Conservation (phyloP, 1,284 basidiomycete genomes). For the Trametes pubescens region DNA sequence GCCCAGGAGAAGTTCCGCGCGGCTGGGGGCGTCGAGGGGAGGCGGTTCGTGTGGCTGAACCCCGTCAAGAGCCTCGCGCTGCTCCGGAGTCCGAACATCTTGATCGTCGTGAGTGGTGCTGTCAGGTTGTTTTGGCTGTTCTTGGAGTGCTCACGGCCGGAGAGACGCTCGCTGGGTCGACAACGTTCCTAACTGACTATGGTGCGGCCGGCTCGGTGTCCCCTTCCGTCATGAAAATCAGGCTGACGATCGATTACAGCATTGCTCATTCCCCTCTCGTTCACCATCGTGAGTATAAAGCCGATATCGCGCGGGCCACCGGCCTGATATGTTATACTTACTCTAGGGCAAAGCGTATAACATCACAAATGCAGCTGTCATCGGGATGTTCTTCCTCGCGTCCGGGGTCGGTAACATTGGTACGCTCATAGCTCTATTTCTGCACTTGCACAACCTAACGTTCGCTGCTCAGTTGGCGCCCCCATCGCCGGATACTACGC, state of each 20-base stretch:
- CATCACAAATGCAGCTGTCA: slow-evolving; percentile 63
- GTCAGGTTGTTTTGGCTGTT: background rate
- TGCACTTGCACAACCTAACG: background rate
- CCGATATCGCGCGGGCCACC: background rate
- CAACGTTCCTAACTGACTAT: slow-evolving; percentile 54
- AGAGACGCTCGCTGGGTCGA: slow-evolving; percentile 51
- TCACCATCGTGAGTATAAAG: slow-evolving; percentile 45
- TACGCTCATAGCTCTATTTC: slow-evolving; percentile 38
- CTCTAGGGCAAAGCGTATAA: slow-evolving; percentile 62
- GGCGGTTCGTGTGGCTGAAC: slow-evolving; percentile 58
- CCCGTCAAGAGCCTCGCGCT: slow-evolving; percentile 62
- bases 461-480: slow-evolving; percentile 52
- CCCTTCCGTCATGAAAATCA: background rate
- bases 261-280: slow-evolving; percentile 50
- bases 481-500: slow-evolving; percentile 60
- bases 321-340: background rate
- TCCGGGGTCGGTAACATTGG: slow-evolving; percentile 68
- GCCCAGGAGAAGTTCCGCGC: slow-evolving; percentile 40
- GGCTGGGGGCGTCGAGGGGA: slow-evolving; percentile 34
- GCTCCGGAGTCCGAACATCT: slow-evolving; percentile 67
- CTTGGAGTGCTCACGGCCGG: background rate
- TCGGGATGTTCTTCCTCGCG: slow-evolving; percentile 68
- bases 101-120: slow-evolving; percentile 57
- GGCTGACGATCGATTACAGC: slow-evolving; percentile 29
- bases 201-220: background rate